Base-by-base conservation (phyloP, 768 basidiomycete species). In the Infundibulicybe gibba region DNA sequence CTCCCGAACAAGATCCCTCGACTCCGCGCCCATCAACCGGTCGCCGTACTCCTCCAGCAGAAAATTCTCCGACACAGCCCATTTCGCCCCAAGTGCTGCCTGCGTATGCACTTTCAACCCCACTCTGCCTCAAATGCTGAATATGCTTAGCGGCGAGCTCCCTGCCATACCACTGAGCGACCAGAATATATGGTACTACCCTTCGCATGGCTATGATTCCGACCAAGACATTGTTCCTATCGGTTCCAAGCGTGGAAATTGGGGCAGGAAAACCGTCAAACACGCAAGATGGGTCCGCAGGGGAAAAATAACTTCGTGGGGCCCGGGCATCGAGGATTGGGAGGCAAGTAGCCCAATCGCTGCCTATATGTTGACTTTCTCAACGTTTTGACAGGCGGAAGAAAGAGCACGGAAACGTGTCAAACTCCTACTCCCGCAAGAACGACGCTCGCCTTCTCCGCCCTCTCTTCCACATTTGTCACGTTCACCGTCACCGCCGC, bases 271-370 rank as follows among this genome's bases (percentile, higher is more conserved):
- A 67, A 77, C 75, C 9, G 65, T 74, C 48, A 81, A 81, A 60
- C 83, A 82, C n/a, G 80, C 87, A 15, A 75, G 90, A 59, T 93
- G 90, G 90, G 75, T 87, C 41, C 79, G 90, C 14, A 79, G 75
- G 60, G 88, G 90, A 40, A 93, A 94, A 65, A 80, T 91, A 49
- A 79, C 81, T 21, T 72, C 83, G 12, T 94, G 91, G 91, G 89
- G 88, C 21, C 89, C 90, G 16, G 77, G 79, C 41, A 80, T 83
- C 70, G 89, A 89, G 32, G 89, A 92, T 49, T 90, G 87, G 85
- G 89, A 92, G 81, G 90, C 87, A 58, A 52, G 74, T 59, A 13
- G 13, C 39, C 31, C 8, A 41, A 17, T 21, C 39, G 37, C 35
- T 50, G 37, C 44, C 19, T 32, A 13, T 30, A 32, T 42, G 45